Conservation (phyloP, 179 eudicot species). For the Gypsophila paniculata region DNA sequence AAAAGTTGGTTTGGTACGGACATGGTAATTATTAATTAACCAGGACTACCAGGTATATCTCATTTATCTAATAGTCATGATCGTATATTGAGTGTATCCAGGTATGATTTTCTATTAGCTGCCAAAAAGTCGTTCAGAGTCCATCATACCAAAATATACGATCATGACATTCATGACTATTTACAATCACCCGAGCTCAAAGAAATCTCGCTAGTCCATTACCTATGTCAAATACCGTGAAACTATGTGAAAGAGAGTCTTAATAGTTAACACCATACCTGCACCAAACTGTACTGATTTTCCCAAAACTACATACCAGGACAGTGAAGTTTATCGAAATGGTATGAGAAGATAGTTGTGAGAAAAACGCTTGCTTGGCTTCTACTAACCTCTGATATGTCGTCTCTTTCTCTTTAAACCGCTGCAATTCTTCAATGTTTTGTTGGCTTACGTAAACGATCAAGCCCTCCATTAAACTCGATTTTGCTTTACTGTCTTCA, state of each 20-base stretch:
- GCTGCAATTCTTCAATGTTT: neutral
- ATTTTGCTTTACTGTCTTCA: neutral
- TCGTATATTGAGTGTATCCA: too few species aligned
- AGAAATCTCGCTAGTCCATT: neutral
- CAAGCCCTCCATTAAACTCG: neutral
- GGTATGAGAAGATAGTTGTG: slow-evolving; percentile 15
- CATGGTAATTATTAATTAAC: too few species aligned
- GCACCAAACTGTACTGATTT: neutral
- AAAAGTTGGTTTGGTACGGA: too few species aligned
- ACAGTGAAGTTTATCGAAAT: neutral
- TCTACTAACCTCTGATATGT: slow-evolving; percentile 2
- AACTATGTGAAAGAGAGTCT: too few species aligned
- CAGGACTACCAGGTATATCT: too few species aligned
- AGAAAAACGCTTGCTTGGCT: slow-evolving; percentile 10
- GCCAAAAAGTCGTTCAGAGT: too few species aligned
- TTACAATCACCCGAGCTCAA: neutral
- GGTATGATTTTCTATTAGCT: too few species aligned
- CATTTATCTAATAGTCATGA: too few species aligned
- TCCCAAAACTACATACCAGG: neutral
- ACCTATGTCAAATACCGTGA: neutral
- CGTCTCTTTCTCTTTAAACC: slow-evolving; percentile 4
- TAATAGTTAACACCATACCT: neutral
- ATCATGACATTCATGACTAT: too few species aligned
- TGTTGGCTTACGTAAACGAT: neutral
- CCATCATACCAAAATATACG: too few species aligned